Evolutionary conservation across 2,329 filamentous ascomycete species (phyloP), one percentile per base, ranked within the genome.

Genomic region (Aspergillus hiratsukae): DNA sequence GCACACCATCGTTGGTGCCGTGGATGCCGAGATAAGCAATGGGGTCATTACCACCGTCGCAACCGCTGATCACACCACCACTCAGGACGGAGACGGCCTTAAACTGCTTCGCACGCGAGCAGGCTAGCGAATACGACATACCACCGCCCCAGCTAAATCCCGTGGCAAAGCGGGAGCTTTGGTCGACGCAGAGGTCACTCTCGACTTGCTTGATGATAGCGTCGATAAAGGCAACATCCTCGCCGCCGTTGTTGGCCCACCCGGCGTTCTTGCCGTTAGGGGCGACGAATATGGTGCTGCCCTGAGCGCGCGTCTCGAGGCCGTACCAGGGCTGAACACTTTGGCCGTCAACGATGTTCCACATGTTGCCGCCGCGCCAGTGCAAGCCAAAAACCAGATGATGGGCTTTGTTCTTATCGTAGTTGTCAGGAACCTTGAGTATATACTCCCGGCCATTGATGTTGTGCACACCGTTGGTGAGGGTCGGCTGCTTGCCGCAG

Each of bases 71-170:
- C 28, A 65, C 55, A 21, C 64, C 72, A 27, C 71, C 72, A 3
- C 67, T 66, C 35, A 73, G 61, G 48, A 72, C 68, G 14, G 72
- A 71, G 19, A 80, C 71, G 45, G 74, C 77, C 35, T 73, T 71
- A 64, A 78, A 72, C 50, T 67, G 66, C 19, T 65, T 61, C 3
- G 75, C 69, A 17, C 72, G 71, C 2, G 75, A 70, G 60, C 77
- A 80, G 3, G 77, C 76, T 14, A 78, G 62, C 1, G 72, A 67
- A 62, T 70, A 76, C 3, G 69, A 71, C 74, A 80, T 79, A 48
- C 73, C 72, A 43, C 69, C 76, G 40, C 78, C 76, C 61, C 76
- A 78, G 57, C 73, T 76, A 65, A 76, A 79, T n/a, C 76, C 76
- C 1, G 75, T 75, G 27, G 75, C 69, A 64, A 78, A 80, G 54